Conservation (phyloP, 2,329 filamentous ascomycete species). For the Metarhizium brunneum region DNA sequence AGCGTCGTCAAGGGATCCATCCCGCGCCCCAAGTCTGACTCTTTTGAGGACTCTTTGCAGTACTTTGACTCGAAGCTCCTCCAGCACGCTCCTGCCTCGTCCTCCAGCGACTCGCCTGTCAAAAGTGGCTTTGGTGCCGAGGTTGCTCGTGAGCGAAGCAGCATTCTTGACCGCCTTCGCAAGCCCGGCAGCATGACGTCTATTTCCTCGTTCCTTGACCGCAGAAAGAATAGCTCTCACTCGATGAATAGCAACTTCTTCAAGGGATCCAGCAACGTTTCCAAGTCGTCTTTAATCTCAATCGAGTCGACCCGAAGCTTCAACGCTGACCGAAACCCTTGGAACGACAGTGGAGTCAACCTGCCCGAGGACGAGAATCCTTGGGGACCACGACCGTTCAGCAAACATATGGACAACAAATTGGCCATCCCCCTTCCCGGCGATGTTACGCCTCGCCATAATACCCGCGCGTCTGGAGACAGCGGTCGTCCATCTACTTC, state of each 20-base stretch:
- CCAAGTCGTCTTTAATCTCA: constrained; percentile 90
- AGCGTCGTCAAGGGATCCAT: constrained; percentile 88
- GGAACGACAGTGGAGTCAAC: constrained; percentile 97
- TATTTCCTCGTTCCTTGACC: constrained; percentile 89
- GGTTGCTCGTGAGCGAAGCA: constrained; percentile 66
- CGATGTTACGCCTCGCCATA: constrained; percentile 76
- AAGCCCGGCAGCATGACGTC: constrained; percentile 93
- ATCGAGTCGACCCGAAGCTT: constrained; percentile 91
- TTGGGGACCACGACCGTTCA: constrained; percentile 53
- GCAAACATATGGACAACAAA: constrained; percentile 57
- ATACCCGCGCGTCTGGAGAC: constrained; percentile 75
- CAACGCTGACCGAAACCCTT: constrained; percentile 87
- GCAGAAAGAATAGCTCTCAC: constrained; percentile 87
- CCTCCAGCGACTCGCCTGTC: constrained; percentile 80
- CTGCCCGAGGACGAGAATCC: constrained; percentile 77
- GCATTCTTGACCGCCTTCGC: constrained; percentile 84
- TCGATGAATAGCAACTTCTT: constrained; percentile 78
- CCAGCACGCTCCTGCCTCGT: constrained; percentile 76
- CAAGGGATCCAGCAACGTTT: constrained; percentile 84
- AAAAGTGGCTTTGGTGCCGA: constrained; percentile 78
- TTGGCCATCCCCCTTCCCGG: constrained; percentile 60
- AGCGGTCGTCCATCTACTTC: constrained; percentile 89
- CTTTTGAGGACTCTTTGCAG: constrained; percentile 91
- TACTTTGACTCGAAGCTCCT: constrained; percentile 97
- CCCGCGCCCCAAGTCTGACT: constrained; percentile 95